Conservation (phyloP, 176 grass and related monocot species). For the Avena sativa region DNA sequence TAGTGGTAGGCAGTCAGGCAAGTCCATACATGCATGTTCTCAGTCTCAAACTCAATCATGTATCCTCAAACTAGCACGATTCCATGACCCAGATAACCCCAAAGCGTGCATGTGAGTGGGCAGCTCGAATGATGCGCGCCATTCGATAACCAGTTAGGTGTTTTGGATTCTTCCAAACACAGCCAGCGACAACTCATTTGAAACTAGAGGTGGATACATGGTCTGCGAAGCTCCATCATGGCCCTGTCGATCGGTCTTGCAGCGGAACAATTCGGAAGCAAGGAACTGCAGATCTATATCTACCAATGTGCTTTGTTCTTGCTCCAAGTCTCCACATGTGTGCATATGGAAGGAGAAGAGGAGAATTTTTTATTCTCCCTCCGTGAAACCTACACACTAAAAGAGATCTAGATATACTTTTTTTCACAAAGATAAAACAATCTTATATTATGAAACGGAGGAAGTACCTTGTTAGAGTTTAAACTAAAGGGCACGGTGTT, state of each 20-base stretch:
- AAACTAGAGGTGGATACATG: neutral
- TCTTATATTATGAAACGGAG: too few species aligned
- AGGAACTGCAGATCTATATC: neutral
- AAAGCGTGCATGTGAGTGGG: conserved; percentile 14
- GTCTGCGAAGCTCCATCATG: neutral
- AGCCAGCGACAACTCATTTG: neutral
- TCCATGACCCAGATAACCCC: neutral
- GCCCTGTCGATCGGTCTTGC: neutral
- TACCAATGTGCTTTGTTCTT: neutral
- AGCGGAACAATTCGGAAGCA: neutral
- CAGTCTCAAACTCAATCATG: neutral
- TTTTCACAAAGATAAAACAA: too few species aligned
- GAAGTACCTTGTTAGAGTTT: too few species aligned
- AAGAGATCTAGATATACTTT: too few species aligned
- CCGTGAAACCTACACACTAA: too few species aligned
- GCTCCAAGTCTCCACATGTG: neutral
- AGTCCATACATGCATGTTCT: neutral
- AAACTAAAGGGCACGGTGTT: too few species aligned
- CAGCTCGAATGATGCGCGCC: neutral
- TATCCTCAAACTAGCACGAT: neutral
- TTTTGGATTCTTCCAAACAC: neutral
- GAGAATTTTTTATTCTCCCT: too few species aligned
- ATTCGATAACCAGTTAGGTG: neutral
- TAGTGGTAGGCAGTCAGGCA: neutral
- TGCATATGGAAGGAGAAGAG: too few species aligned